phyloP scores from a whole-genome alignment of 768 basidiomycete species.

The Suillus spraguei region DNA sequence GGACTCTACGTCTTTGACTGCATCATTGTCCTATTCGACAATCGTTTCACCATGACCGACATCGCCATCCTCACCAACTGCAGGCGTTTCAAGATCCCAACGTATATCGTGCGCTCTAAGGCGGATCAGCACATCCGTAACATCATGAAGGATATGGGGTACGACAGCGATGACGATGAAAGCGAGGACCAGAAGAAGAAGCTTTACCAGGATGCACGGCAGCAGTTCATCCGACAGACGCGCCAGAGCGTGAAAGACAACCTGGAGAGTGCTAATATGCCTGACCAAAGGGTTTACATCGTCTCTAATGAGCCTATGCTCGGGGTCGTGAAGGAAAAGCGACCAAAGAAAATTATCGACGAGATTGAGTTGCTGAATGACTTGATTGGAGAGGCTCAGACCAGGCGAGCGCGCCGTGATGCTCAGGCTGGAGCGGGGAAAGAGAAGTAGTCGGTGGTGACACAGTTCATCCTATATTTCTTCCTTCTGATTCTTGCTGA shows the following conservation, averaged over 20 bases:
- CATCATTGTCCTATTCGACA: conserved; percentile 37
- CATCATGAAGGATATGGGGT: conserved; percentile 27
- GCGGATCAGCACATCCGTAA: conserved; percentile 19
- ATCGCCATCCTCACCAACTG: conserved; percentile 37
- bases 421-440: no score
- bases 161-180: conserved; percentile 27
- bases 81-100: conserved; percentile 36
- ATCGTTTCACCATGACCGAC: conserved; percentile 39
- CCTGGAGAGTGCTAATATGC: conserved; percentile 26
- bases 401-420: conserved; percentile 2
- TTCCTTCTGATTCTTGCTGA: background rate
- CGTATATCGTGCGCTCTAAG: conserved; percentile 34
- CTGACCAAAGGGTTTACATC: conserved; percentile 33
- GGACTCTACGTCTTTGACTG: conserved; percentile 41
- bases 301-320: conserved; percentile 28
- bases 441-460: background rate
- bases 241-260: conserved; percentile 27
- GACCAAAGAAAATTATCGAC: conserved; percentile 29
- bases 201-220: conserved; percentile 28
- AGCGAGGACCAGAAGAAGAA: conserved; percentile 15
- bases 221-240: conserved; percentile 32
- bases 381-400: conserved; percentile 22
- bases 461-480: background rate
- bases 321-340: conserved; percentile 29
- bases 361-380: conserved; percentile 31